Evolutionary conservation across 257 asterid species (phyloP).

Genomic region (Solanum sitiens): DNA sequence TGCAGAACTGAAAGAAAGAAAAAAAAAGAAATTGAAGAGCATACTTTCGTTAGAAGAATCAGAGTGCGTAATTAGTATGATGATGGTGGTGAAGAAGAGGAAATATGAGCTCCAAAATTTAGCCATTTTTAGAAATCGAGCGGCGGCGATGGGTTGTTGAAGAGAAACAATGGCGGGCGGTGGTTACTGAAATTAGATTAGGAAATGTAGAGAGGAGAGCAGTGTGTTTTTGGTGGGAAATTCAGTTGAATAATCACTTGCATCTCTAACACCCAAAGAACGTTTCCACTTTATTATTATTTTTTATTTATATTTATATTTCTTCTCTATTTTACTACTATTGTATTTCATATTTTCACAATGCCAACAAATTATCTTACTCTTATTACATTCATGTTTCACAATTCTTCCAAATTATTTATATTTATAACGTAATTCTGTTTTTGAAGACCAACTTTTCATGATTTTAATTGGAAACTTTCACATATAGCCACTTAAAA

Average conservation of each 20-base stretch:
- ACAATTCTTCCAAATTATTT: too few species aligned
- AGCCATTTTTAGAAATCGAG: slow-evolving; percentile 15
- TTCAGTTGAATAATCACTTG: slow-evolving; percentile 18
- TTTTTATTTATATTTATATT: too few species aligned
- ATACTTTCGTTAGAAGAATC: slow-evolving; percentile 48
- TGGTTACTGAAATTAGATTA: not conserved
- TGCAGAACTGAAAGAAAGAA: not conserved
- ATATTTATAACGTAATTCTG: not conserved
- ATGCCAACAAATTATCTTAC: not conserved
- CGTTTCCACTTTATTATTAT: not conserved
- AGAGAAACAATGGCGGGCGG: not conserved
- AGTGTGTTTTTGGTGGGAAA: slow-evolving; percentile 58
- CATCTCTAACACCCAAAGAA: not conserved
- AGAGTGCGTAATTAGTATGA: slow-evolving; percentile 17
- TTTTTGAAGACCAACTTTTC: too few species aligned
- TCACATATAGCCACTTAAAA: too few species aligned
- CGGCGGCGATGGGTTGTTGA: not conserved
- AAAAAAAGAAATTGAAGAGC: not conserved
- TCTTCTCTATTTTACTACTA: not conserved
- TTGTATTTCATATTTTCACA: not conserved
- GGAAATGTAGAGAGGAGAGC: slow-evolving; percentile 12
- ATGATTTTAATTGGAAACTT: too few species aligned
- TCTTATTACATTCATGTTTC: not conserved
- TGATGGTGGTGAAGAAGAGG: slow-evolving; percentile 12
- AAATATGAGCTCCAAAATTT: slow-evolving; percentile 2